Evolutionary conservation across 164 flowering plant genomes (phyloP).

Genomic region (Platanus orientalis): DNA sequence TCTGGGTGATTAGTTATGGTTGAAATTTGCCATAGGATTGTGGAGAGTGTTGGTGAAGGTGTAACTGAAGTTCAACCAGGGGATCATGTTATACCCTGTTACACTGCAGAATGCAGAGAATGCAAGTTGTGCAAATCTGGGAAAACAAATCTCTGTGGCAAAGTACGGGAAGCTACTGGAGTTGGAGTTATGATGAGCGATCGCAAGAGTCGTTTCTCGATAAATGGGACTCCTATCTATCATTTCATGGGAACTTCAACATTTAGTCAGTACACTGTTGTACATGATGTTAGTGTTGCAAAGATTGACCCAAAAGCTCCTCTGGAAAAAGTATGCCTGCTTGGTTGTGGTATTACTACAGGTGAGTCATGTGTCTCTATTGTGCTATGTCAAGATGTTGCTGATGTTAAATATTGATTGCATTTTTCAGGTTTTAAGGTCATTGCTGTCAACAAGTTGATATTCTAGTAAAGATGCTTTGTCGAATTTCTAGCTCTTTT

Average conservation of each 20-base stretch:
- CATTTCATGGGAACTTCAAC: constrained; percentile 84
- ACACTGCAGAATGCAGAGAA: constrained; percentile 64
- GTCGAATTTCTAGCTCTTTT: too few relatives aligned
- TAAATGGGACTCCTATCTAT: constrained; percentile 50
- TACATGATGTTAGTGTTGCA: constrained; percentile 69
- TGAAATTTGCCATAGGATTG: constrained; percentile 39
- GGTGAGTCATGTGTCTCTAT: too few relatives aligned
- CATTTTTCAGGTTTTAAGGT: too few relatives aligned
- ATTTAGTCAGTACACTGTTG: constrained; percentile 78
- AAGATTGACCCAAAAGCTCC: constrained; percentile 40
- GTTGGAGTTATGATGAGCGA: constrained; percentile 62
- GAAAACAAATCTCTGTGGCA: constrained; percentile 75
- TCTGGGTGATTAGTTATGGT: too few relatives aligned
- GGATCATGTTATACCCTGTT: constrained; percentile 67
- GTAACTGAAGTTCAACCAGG: constrained; percentile 56
- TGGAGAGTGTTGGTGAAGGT: constrained; percentile 70
- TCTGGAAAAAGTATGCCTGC: too few relatives aligned
- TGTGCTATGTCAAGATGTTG: too few relatives aligned
- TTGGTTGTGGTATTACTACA: too few relatives aligned
- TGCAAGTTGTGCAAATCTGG: constrained; percentile 59
- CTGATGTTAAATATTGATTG: too few relatives aligned
- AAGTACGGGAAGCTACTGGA: constrained; percentile 55
- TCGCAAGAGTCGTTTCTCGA: constrained; percentile 48
- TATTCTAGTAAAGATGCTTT: too few relatives aligned
- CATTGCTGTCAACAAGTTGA: too few relatives aligned